phyloP scores from a whole-genome alignment of 83 land plant genomes.

The Diphasiastrum complanatum region DNA sequence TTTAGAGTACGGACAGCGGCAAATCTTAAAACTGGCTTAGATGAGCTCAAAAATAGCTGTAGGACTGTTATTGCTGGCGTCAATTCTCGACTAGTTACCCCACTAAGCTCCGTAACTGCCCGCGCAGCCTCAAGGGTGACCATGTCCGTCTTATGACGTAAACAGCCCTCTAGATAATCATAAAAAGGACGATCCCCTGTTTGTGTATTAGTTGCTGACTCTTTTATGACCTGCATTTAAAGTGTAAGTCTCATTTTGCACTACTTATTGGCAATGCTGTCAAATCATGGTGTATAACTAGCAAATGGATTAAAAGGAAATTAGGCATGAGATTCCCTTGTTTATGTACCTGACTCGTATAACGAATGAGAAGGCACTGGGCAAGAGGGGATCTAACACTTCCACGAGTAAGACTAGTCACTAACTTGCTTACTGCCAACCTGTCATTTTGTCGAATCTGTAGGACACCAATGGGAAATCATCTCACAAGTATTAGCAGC shows the following conservation, averaged over 20 bases:
- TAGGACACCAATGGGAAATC: conserved; percentile 6
- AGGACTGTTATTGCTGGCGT: conserved; percentile 94
- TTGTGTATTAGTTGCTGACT: conserved; percentile 60
- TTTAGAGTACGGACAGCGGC: conserved; percentile 97
- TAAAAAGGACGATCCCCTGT: conserved; percentile 91
- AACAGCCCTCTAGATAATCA: conserved; percentile 82
- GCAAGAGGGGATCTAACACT: conserved; percentile 93
- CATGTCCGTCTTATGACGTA: conserved; percentile 95
- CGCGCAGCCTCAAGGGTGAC: conserved; percentile 93
- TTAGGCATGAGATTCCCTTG: too few relatives aligned
- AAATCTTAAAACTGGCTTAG: conserved; percentile 92
- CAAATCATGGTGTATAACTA: too few relatives aligned
- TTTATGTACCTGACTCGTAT: conserved; percentile 94
- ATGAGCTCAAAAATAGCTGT: conserved; percentile 87
- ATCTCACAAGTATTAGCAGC: too few relatives aligned
- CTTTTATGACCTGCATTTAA: conserved; percentile 64
- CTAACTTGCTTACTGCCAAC: conserved; percentile 86
- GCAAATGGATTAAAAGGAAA: too few relatives aligned
- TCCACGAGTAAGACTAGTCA: conserved; percentile 79
- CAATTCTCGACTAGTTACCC: conserved; percentile 75
- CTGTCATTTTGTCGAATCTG: conserved; percentile 98
- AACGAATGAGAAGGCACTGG: conserved; percentile 88
- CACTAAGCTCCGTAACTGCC: conserved; percentile 79
- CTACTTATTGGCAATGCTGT: too few relatives aligned
- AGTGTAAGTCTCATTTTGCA: not conserved